These are phyloP conservation scores for Schizopora paradoxa DNA, from an alignment of 1,284 basidiomycete species.

Conservation along the genomic window DNA sequence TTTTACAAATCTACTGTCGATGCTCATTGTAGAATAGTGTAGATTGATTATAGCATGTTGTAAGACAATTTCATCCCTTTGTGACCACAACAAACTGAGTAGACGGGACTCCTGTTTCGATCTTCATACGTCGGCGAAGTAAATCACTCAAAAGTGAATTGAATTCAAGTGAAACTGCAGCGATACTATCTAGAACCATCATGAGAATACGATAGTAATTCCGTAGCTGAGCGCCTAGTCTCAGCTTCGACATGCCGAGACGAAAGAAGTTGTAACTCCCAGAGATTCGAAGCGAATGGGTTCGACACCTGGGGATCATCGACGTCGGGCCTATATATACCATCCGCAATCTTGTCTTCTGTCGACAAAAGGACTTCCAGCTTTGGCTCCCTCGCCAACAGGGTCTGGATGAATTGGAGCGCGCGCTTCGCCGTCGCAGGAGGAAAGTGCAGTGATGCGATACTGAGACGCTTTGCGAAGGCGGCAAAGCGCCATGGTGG, in stretches of 20 bases:
- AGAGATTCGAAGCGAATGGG: slow-evolving; percentile 66
- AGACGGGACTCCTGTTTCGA: too few relatives aligned
- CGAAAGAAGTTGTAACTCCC: slow-evolving; percentile 59
- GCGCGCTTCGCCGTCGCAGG: slow-evolving; percentile 58
- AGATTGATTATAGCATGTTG: too few relatives aligned
- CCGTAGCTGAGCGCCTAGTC: slow-evolving; percentile 21
- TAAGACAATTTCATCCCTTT: too few relatives aligned
- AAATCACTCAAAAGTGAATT: too few relatives aligned
- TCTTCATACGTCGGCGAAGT: too few relatives aligned
- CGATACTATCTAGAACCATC: too few relatives aligned
- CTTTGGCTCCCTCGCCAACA: slow-evolving; percentile 75
- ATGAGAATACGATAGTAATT: slow-evolving; percentile 11
- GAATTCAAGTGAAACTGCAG: too few relatives aligned
- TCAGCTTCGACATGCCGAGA: slow-evolving; percentile 54
- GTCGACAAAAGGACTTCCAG: slow-evolving; percentile 82
- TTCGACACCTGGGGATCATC: slow-evolving; percentile 83
- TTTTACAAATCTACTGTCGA: too few relatives aligned
- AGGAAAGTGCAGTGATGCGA: slow-evolving; percentile 77
- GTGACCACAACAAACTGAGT: too few relatives aligned
- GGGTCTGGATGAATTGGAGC: slow-evolving; percentile 64
- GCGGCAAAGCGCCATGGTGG: slow-evolving; percentile 82
- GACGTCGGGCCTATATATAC: slow-evolving; percentile 74
- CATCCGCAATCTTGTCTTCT: slow-evolving; percentile 79
- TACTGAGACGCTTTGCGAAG: slow-evolving; percentile 87
- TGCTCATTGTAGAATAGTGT: too few relatives aligned